Evolutionary conservation across 129 eudicot species (phyloP).

Genomic region (Smallanthus sonchifolius): DNA sequence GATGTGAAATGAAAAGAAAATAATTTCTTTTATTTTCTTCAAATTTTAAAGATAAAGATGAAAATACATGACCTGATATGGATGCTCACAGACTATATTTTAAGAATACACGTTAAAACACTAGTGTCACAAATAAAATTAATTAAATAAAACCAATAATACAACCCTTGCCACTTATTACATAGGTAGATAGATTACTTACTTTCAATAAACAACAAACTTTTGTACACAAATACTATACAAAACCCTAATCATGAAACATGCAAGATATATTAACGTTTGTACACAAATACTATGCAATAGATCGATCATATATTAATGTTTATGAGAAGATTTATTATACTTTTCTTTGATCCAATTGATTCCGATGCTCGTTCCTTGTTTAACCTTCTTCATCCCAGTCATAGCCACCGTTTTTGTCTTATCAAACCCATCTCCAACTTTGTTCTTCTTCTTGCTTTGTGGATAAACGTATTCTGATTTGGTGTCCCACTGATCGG

Average conservation of each 20-base stretch:
- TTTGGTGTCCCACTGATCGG: constrained; percentile 43
- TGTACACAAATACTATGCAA: background rate
- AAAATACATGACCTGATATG: too few relatives aligned
- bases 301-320: constrained; percentile 6
- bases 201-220: too few relatives aligned
- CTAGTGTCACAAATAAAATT: too few relatives aligned
- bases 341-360: constrained; percentile 38
- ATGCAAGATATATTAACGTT: too few relatives aligned
- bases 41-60: too few relatives aligned
- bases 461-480: constrained; percentile 24
- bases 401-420: constrained; percentile 28
- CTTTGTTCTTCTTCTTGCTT: constrained; percentile 26
- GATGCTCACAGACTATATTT: too few relatives aligned
- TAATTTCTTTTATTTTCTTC: too few relatives aligned
- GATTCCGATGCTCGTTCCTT: constrained; percentile 29
- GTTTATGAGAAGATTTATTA: constrained; percentile 21
- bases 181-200: too few relatives aligned
- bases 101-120: too few relatives aligned
- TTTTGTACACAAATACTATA: background rate
- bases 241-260: background rate
- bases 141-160: too few relatives aligned
- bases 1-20: too few relatives aligned
- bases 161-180: too few relatives aligned
- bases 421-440: constrained; percentile 27
- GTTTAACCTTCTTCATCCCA: constrained; percentile 38